Evolutionary conservation across 495 filamentous ascomycete species (phyloP).

Genomic region (Penicillium herquei): DNA sequence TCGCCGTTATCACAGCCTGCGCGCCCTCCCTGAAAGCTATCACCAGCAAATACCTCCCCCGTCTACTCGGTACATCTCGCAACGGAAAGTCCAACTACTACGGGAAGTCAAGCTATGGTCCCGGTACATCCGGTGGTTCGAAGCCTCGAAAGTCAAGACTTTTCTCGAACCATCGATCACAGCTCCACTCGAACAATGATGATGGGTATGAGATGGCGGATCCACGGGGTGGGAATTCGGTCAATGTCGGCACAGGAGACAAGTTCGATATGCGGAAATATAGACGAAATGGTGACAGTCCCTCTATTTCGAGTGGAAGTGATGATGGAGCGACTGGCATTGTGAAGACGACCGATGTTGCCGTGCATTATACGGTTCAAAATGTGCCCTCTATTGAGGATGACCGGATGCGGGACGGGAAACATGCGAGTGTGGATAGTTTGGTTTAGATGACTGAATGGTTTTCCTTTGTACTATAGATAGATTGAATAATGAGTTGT

Average conservation of each 20-base stretch:
- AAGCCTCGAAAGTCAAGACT: constrained; percentile 9
- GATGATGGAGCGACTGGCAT: constrained; percentile 18
- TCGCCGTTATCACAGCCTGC: constrained; percentile 53
- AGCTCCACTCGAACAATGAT: constrained; percentile 12
- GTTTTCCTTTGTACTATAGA: background rate
- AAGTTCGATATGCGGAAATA: constrained; percentile 29
- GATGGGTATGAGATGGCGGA: constrained; percentile 23
- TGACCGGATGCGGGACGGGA: constrained; percentile 11
- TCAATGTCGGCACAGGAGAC: constrained; percentile 4
- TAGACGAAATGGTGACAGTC: constrained; percentile 16
- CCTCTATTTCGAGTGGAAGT: constrained; percentile 18
- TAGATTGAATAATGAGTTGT: background rate
- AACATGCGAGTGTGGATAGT: constrained; percentile 23
- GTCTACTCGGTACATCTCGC: constrained; percentile 18
- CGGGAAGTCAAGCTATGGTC: too few species aligned
- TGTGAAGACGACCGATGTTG: constrained; percentile 26
- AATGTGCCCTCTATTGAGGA: background rate
- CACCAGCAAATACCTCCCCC: constrained; percentile 16
- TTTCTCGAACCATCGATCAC: constrained; percentile 12
- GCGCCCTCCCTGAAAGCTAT: constrained; percentile 30
- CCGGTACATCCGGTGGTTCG: constrained; percentile 15
- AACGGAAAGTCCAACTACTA: constrained; percentile 7
- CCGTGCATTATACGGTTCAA: constrained; percentile 17
- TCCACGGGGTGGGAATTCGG: constrained; percentile 7
- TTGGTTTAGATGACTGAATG: constrained; percentile 15